These are phyloP conservation scores for Xylaria scruposa DNA, from an alignment of 495 filamentous ascomycete species.

Conservation along the genomic window DNA sequence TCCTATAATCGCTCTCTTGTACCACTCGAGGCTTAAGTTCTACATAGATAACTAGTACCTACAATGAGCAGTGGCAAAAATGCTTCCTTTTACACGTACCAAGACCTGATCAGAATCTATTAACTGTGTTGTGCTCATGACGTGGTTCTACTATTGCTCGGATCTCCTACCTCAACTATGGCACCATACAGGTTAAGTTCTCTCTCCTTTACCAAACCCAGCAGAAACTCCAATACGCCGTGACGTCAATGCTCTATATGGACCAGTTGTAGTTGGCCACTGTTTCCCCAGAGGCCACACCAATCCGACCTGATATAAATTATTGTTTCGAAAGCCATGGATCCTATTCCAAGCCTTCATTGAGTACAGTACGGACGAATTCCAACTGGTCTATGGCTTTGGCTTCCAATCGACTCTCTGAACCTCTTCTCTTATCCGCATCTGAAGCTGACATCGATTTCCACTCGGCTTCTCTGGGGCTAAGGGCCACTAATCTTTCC, in stretches of 20 bases:
- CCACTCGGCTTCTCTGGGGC: conserved; percentile 72
- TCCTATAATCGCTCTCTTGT: background rate
- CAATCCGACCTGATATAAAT: background rate
- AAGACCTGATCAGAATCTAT: background rate
- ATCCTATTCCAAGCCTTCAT: conserved; percentile 45
- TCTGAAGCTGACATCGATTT: conserved; percentile 56
- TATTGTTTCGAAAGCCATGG: background rate
- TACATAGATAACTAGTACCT: background rate
- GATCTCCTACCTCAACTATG: conserved; percentile 3
- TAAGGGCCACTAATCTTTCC: conserved; percentile 73
- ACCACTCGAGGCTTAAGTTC: background rate
- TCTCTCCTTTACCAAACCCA: conserved; percentile 12
- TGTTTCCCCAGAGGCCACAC: background rate
- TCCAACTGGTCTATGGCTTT: conserved; percentile 70
- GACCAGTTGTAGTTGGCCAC: background rate
- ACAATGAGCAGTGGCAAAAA: background rate
- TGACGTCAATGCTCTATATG: conserved; percentile 17
- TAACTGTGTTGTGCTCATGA: background rate
- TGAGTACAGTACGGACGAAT: conserved; percentile 56
- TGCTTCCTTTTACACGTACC: background rate
- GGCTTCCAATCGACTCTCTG: conserved; percentile 73
- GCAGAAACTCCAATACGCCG: conserved; percentile 14
- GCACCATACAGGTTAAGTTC: background rate
- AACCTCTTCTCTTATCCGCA: conserved; percentile 40
- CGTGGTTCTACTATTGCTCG: background rate